Base-by-base conservation (phyloP, 371 early-diverging fungal genomes). In the Mucor velutinosus region DNA sequence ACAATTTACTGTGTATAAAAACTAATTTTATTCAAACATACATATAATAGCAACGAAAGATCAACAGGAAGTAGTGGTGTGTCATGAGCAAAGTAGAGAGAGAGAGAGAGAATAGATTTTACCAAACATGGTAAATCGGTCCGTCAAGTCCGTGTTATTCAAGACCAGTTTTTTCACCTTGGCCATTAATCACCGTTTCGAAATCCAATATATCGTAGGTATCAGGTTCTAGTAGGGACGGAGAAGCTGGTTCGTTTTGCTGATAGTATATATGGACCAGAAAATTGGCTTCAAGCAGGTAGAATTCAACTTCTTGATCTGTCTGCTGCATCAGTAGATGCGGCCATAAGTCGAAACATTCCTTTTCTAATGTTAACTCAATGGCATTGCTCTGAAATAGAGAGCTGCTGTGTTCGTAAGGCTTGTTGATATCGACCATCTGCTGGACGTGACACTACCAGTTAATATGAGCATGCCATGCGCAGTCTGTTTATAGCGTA, bases 111-210 rank as follows among this genome's bases (percentile, higher is more conserved):
- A 47, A 47, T 21, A 8, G 47, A 21, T 14, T 47, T 53, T 53
- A 53, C 53, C 27, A 53, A 47, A 19, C 14, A 14, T 53, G 33
- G 45, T 17, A 14, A 35, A 14, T 70, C 70, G 70, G 70, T 70
- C 70, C 70, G 64, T 27, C 1, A 70, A 65, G 60, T 65, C 65
- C 65, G 65, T 69, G 11, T 25, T 62, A 66, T 62, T 70, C 71
- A 56, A 71, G 66, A 37, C 71, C 71, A 49, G 71, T 71, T 29
- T 71, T 71, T 51, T 66, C 58, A 53, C 71, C 71, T 30, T 62
- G 66, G 14, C 71, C 71, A 66, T 58, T 71, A 23, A 71, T 71
- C 2, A 71, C 66, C 12, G 62, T 60, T 21, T 71, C 71, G 51
- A 71, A 71, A 21, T 71, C 71, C 11, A 71, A 41, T 5, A 63